These are phyloP conservation scores for Stephania japonica DNA, from an alignment of 164 flowering plant genomes.

Conservation along the genomic window DNA sequence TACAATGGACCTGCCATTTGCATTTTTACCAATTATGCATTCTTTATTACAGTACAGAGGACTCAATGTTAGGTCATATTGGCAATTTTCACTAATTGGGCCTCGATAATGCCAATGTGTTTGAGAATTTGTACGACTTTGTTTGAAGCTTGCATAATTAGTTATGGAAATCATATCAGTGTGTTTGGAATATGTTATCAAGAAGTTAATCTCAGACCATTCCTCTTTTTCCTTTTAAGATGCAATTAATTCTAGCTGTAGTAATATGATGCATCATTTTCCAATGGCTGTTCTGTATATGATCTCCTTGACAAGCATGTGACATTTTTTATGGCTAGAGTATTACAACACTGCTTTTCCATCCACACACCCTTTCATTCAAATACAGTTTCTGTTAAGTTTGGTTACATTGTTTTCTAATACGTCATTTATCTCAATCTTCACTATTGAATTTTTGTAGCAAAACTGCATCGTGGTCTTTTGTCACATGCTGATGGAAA, in stretches of 20 bases:
- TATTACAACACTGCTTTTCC: not conserved
- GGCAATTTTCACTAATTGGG: no score
- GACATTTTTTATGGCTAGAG: not conserved
- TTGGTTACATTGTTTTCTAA: not conserved
- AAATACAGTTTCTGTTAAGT: not conserved
- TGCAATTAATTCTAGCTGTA: no score
- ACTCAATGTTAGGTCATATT: no score
- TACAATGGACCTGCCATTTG: no score
- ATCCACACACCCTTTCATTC: not conserved
- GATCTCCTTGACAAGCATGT: not conserved
- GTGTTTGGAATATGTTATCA: not conserved
- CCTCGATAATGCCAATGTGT: no score
- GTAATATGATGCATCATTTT: no score
- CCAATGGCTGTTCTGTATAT: no score
- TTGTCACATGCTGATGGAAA: conserved; percentile 87
- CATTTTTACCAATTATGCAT: no score
- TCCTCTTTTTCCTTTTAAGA: no score
- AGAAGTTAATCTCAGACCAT: no score
- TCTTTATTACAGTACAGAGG: no score
- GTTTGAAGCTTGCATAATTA: not conserved
- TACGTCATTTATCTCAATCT: not conserved
- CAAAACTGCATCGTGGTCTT: conserved; percentile 79
- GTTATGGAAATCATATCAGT: not conserved
- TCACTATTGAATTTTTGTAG: conserved; percentile 27
- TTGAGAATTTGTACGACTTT: no score